Evolutionary conservation across 345 rosid genomes (phyloP).

Genomic region (Brassica nigra): DNA sequence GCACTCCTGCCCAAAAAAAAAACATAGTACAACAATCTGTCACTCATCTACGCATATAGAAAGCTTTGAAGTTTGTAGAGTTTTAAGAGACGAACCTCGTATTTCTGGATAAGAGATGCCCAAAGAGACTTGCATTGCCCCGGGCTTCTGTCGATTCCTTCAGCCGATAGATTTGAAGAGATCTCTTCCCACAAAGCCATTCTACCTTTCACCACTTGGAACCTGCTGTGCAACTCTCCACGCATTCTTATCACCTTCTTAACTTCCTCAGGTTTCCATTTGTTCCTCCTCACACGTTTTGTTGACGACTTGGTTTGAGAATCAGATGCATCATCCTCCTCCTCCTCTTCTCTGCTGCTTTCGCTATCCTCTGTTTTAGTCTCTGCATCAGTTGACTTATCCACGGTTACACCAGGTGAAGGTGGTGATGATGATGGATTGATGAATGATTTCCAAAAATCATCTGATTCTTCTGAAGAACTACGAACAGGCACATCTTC

Average conservation of each 20-base stretch:
- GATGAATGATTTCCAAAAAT: conserved; percentile 66
- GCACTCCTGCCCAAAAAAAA: conserved; percentile 54
- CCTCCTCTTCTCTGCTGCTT: conserved; percentile 45
- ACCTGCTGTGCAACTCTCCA: conserved; percentile 65
- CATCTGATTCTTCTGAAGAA: conserved; percentile 49
- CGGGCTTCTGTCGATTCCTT: conserved; percentile 71
- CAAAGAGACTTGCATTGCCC: conserved; percentile 91
- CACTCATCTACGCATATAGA: not conserved
- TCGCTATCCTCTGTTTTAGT: conserved; percentile 38
- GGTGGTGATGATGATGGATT: conserved; percentile 50
- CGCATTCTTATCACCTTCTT: conserved; percentile 73
- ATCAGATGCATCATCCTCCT: conserved; percentile 46
- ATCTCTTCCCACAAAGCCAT: conserved; percentile 97
- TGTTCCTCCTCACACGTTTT: conserved; percentile 57
- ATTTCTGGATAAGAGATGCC: conserved; percentile 85
- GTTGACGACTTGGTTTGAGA: conserved; percentile 52
- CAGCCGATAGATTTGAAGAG: conserved; percentile 56
- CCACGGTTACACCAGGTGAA: conserved; percentile 40
- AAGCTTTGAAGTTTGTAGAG: not conserved
- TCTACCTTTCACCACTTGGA: conserved; percentile 78
- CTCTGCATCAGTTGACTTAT: conserved; percentile 30
- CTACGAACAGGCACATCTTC: conserved; percentile 30
- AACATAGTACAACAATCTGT: not conserved
- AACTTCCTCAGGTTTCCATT: conserved; percentile 91
- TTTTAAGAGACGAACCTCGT: conserved; percentile 55